Conservation (phyloP, 2,329 filamentous ascomycete species). For the Fusarium graminum region DNA sequence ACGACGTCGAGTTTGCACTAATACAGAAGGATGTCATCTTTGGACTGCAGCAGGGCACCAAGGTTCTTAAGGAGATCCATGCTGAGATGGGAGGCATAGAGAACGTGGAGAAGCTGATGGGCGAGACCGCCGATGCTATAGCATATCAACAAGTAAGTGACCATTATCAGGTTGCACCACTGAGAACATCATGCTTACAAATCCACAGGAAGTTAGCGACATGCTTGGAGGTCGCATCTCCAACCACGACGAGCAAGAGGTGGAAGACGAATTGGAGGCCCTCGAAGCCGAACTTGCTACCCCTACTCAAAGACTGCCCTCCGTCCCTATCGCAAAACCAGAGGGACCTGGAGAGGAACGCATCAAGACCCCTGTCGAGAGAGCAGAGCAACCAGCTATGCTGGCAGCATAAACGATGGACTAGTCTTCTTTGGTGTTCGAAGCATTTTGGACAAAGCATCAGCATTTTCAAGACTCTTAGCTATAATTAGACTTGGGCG, state of each 20-base stretch:
- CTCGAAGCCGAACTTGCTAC: conserved; percentile 68
- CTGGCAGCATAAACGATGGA: conserved; percentile 49
- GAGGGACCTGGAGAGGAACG: conserved; percentile 39
- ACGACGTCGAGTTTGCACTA: conserved; percentile 92
- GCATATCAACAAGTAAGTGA: conserved; percentile 85
- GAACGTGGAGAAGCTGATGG: conserved; percentile 94
- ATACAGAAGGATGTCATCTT: conserved; percentile 98
- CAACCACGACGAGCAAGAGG: conserved; percentile 96
- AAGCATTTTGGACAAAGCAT: conserved; percentile 27
- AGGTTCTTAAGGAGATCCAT: conserved; percentile 90
- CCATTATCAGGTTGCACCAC: neutral
- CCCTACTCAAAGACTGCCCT: conserved; percentile 47
- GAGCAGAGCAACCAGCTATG: conserved; percentile 56
- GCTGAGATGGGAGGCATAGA: conserved; percentile 96
- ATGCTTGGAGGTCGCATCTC: conserved; percentile 90
- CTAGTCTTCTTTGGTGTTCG: conserved; percentile 9
- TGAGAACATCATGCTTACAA: conserved; percentile 19
- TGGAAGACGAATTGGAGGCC: conserved; percentile 92
- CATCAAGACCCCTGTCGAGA: conserved; percentile 41
- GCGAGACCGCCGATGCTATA: conserved; percentile 88
- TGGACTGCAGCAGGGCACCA: conserved; percentile 91
- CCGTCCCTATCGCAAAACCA: conserved; percentile 53
- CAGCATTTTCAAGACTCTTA: conserved; percentile 30
- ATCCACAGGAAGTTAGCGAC: conserved; percentile 84
- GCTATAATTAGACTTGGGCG: conserved; percentile 40